Percentiles rank a stretch among this genome's conserved stretches.
Evolutionary conservation across 176 grass and related monocot species (phyloP).

Genomic region (Zea luxurians): DNA sequence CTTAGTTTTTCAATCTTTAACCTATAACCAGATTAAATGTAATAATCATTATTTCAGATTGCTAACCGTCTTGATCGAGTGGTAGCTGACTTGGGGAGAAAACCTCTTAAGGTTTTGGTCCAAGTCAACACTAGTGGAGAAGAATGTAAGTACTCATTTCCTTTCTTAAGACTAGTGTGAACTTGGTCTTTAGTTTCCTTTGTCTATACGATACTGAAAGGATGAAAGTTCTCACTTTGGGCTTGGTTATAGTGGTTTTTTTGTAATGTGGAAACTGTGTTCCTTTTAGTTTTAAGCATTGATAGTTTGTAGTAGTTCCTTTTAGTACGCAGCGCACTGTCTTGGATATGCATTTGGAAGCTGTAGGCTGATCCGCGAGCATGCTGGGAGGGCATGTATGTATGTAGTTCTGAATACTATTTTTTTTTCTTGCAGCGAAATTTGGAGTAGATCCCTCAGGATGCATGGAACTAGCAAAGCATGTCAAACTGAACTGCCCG

Average conservation of each 20-base stretch:
- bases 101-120: constrained; percentile 83
- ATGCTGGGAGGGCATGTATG: neutral
- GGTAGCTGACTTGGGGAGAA: constrained; percentile 89
- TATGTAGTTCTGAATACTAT: constrained; percentile 13
- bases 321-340: neutral
- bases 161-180: neutral
- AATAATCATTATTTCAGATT: constrained; percentile 60
- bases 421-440: constrained; percentile 74
- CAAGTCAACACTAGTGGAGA: constrained; percentile 99
- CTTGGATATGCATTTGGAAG: neutral
- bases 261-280: neutral
- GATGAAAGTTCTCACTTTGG: neutral
- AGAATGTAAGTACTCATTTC: constrained; percentile 73
- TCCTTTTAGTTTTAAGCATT: neutral
- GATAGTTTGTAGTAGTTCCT: too few species aligned
- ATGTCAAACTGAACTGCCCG: constrained; percentile 80
- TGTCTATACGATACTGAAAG: neutral
- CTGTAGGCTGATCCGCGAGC: neutral
- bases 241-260: neutral
- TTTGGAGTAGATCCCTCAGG: constrained; percentile 79
- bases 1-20: constrained; percentile 2
- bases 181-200: constrained; percentile 16
- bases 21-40: neutral
- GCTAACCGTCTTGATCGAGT: constrained; percentile 84
- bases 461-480: constrained; percentile 77